A percentile compares a stretch with the other conserved stretches of the same genome.
These are phyloP conservation scores for Sphaerulina vaccinii DNA, from an alignment of 2,329 filamentous ascomycete species.

Conservation along the genomic window DNA sequence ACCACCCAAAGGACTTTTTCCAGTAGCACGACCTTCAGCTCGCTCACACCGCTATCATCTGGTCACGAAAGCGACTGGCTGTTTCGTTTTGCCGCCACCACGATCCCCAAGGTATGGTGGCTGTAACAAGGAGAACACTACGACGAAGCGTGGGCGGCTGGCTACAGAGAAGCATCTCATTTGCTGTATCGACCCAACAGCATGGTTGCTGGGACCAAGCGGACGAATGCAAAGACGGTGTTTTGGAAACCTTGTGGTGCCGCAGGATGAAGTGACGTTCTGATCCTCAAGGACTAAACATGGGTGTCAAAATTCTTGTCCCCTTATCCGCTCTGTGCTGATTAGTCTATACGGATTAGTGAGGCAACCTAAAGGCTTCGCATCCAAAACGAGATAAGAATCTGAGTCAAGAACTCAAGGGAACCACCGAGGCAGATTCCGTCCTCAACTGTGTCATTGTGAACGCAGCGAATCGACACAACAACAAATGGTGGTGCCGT, in stretches of 20 bases:
- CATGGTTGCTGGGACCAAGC: slow-evolving; percentile 9
- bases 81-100: slow-evolving; percentile 3
- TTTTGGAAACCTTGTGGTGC: slow-evolving; percentile 1
- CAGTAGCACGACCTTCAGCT: slow-evolving; percentile 3
- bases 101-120: not conserved
- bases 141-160: slow-evolving; percentile 7
- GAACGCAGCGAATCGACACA: too few species aligned
- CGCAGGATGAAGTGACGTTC: not conserved
- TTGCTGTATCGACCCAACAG: slow-evolving; percentile 10
- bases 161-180: slow-evolving; percentile 5
- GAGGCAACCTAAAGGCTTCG: too few species aligned
- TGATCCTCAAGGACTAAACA: not conserved
- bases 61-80: not conserved
- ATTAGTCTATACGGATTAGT: too few species aligned
- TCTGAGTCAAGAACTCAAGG: too few species aligned
- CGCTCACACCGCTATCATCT: slow-evolving; percentile 12
- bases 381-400: too few species aligned
- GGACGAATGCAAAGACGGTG: not conserved
- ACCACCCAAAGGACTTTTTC: not conserved
- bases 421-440: too few species aligned
- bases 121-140: not conserved
- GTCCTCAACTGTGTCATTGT: too few species aligned
- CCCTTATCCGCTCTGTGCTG: too few species aligned
- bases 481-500: too few species aligned
- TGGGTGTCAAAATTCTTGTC: too few species aligned